A percentile compares a stretch with the other conserved stretches of the same genome.
phyloP scores from a whole-genome alignment of 129 eudicot genomes.

The Ambrosia trifida region DNA sequence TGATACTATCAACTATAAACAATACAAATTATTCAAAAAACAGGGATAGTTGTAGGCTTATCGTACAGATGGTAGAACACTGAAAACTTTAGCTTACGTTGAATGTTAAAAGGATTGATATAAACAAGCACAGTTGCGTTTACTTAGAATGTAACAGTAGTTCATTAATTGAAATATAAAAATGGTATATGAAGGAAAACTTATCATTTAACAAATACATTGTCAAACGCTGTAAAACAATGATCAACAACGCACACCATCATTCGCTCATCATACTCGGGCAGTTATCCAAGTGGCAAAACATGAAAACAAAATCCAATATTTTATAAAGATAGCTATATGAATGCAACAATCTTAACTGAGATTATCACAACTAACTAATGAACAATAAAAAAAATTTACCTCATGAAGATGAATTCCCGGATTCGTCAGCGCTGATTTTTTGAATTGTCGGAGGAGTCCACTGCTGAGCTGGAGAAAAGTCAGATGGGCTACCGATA shows the following conservation, averaged over 20 bases:
- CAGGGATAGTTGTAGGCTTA: background rate
- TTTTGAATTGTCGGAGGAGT: slow-evolving; percentile 77
- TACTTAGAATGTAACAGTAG: background rate
- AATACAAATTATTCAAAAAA: background rate
- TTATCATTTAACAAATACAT: background rate
- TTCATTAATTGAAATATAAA: background rate
- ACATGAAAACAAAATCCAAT: background rate
- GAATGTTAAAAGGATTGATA: background rate
- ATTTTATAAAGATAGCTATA: too few relatives aligned
- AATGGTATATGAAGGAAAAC: background rate
- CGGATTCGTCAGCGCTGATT: slow-evolving; percentile 59
- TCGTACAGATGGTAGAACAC: background rate
- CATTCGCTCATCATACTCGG: background rate
- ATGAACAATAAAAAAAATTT: background rate
- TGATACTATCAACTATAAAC: too few relatives aligned
- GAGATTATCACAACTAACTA: background rate
- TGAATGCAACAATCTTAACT: background rate
- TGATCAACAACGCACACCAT: background rate
- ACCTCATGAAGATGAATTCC: slow-evolving; percentile 67
- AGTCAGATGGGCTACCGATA: slow-evolving; percentile 83
- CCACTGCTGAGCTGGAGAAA: slow-evolving; percentile 81
- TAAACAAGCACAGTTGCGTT: background rate
- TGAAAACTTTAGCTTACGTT: background rate
- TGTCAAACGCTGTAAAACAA: background rate
- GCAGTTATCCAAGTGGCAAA: background rate